Evolutionary conservation across 164 flowering plant species (phyloP), one percentile per base, ranked within the genome.

Genomic region (Vitis vinifera): DNA sequence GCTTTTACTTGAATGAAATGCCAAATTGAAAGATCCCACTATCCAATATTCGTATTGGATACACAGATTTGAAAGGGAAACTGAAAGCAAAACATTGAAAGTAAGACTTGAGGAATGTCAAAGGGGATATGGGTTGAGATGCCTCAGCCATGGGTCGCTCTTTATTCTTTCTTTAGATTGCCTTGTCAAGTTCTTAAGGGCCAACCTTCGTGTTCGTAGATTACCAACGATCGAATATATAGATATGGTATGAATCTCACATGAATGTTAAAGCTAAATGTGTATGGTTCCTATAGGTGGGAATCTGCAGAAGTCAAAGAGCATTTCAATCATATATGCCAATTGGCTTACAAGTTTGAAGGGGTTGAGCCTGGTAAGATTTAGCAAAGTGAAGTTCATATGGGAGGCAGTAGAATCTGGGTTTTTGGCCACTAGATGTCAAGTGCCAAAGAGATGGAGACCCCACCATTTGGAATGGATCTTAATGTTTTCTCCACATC

Each of bases 391-490:
- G 44, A 37, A 37, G 44, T 37, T 37, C 44, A 37, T 37, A 37
- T 6, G 44, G 52, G 62, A 57, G 50, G 51, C 55, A 47, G 13
- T 29, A 63, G 69, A 62, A 55, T 67, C 65, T 63, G 57, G n/a
- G 44, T 23, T 23, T 16, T 62, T n/a, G 7, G 53, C 66, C 56
- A 37, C 70, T 52, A 48, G 31, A 11, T 19, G 17, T 17, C 71
- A 62, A 68, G 59, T 59, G 73, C 37, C 57, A 30, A 57, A 74
- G 77, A 74, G 63, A 74, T 63, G 72, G 64, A 19, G 59, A 37
- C 65, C 73, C 59, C 59, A 58, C 57, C 52, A 59, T 50, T 8
- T 55, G 47, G 37, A 6, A 37, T 37, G 44, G 10, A 3, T 7
- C 19, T 44, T n/a, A 10, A n/a, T 16, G 3, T 49, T 68, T 57